Percentiles rank a stretch among this genome's conserved stretches.
These are phyloP conservation scores for Melaleuca alternifolia DNA, from an alignment of 345 rosid species.

Conservation along the genomic window DNA sequence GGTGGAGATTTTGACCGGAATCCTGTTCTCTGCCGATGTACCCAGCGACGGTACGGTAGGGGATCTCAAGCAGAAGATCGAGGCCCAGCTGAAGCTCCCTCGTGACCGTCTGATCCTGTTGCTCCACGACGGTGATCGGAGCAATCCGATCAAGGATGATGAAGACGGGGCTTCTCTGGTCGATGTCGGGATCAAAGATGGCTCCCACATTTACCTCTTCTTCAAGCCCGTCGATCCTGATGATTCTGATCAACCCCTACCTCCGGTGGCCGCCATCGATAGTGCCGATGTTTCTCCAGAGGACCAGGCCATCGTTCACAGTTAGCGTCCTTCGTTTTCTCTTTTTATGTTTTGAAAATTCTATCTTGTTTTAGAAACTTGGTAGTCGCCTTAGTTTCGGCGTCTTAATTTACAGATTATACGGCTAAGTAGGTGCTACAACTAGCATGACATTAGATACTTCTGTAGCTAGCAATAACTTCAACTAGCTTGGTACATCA, in stretches of 20 bases:
- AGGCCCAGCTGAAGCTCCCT: conserved; percentile 28
- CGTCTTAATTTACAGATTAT: background rate
- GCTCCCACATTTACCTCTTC: conserved; percentile 56
- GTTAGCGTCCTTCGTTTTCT: background rate
- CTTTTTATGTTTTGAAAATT: background rate
- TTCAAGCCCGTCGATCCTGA: conserved; percentile 19
- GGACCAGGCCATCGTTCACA: background rate
- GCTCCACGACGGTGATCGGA: conserved; percentile 8
- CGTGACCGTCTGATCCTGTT: conserved; percentile 43
- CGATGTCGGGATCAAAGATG: conserved; percentile 41
- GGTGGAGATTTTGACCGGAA: conserved; percentile 69
- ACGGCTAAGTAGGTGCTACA: background rate
- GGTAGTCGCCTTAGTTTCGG: background rate
- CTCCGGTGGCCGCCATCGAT: background rate
- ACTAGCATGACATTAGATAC: background rate
- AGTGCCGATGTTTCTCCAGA: background rate
- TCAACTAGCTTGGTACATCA: background rate
- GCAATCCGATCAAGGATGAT: conserved; percentile 3
- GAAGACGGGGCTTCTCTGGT: conserved; percentile 28
- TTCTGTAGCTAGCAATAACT: too few species aligned
- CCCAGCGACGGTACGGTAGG: conserved; percentile 34
- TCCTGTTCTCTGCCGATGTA: conserved; percentile 34
- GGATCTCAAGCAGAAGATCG: conserved; percentile 51
- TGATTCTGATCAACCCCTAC: background rate
- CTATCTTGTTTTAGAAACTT: background rate